Conservation (phyloP, 176 grass and related monocot species). For the Puya raimondii region DNA sequence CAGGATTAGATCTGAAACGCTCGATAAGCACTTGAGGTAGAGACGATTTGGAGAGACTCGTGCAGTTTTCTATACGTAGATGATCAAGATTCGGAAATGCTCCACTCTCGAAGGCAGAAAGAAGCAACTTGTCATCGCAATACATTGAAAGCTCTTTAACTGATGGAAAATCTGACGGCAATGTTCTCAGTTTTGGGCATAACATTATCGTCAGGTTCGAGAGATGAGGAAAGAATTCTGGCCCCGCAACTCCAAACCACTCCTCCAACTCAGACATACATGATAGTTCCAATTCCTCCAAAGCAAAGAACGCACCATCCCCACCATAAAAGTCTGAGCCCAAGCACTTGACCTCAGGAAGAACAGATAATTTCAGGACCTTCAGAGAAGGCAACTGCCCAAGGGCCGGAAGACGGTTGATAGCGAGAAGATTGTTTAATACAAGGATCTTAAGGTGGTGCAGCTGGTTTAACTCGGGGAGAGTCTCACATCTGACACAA, state of each 20-base stretch:
- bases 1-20: neutral
- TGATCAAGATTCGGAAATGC: neutral
- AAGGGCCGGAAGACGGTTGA: neutral
- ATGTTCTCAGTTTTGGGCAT: slow-evolving; percentile 2
- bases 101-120: neutral
- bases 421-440: neutral
- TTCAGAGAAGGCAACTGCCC: neutral
- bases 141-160: neutral
- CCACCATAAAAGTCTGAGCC: neutral
- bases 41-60: neutral
- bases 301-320: neutral
- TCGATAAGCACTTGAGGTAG: neutral
- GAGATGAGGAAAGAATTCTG: slow-evolving; percentile 10
- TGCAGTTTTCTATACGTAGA: neutral
- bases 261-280: neutral
- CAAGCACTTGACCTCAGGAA: neutral
- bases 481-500: neutral
- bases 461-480: neutral
- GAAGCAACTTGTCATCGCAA: neutral
- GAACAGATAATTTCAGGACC: neutral
- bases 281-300: neutral
- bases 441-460: neutral
- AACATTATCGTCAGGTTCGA: neutral
- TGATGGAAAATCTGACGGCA: slow-evolving; percentile 1
- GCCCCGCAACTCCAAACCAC: neutral